These are phyloP conservation scores for Penicillium dipodomyicola DNA, from an alignment of 495 filamentous ascomycete species.

Conservation along the genomic window DNA sequence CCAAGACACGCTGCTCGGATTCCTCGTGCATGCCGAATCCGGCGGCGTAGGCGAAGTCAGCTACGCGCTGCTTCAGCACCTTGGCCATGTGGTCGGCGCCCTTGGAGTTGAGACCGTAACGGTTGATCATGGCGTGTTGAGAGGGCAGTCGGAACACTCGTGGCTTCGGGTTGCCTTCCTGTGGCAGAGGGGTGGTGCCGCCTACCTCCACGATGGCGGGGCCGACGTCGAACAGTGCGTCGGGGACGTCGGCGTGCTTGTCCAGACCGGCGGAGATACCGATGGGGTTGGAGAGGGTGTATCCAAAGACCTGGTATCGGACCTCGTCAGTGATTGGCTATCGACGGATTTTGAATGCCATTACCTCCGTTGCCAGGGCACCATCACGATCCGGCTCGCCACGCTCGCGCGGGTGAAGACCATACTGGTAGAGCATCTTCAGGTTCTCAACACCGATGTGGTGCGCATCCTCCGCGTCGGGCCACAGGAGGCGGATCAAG, in stretches of 20 bases:
- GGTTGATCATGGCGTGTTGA: constrained; percentile 85
- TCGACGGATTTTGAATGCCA: not conserved
- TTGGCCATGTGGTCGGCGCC: constrained; percentile 85
- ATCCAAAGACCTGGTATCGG: constrained; percentile 64
- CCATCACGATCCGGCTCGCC: constrained; percentile 51
- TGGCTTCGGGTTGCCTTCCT: constrained; percentile 81
- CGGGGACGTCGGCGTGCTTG: constrained; percentile 86
- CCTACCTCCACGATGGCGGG: constrained; percentile 86
- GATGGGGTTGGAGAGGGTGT: constrained; percentile 76
- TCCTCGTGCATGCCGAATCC: constrained; percentile 62
- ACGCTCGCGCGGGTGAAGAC: constrained; percentile 72
- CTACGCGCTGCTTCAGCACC: constrained; percentile 71
- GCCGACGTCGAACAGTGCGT: constrained; percentile 76
- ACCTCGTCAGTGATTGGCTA: constrained; percentile 9
- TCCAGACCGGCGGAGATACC: constrained; percentile 92
- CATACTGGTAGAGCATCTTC: constrained; percentile 51
- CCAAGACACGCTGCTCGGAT: constrained; percentile 67
- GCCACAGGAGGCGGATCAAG: constrained; percentile 64
- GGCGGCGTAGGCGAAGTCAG: constrained; percentile 66
- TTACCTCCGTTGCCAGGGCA: constrained; percentile 52
- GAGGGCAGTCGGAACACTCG: constrained; percentile 82
- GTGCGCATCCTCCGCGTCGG: constrained; percentile 91
- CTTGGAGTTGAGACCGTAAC: constrained; percentile 90
- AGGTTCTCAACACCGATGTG: constrained; percentile 67
- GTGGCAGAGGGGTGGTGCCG: constrained; percentile 79